Evolutionary conservation across 495 filamentous ascomycete species (phyloP).

Genomic region (Emericellopsis terricola): DNA sequence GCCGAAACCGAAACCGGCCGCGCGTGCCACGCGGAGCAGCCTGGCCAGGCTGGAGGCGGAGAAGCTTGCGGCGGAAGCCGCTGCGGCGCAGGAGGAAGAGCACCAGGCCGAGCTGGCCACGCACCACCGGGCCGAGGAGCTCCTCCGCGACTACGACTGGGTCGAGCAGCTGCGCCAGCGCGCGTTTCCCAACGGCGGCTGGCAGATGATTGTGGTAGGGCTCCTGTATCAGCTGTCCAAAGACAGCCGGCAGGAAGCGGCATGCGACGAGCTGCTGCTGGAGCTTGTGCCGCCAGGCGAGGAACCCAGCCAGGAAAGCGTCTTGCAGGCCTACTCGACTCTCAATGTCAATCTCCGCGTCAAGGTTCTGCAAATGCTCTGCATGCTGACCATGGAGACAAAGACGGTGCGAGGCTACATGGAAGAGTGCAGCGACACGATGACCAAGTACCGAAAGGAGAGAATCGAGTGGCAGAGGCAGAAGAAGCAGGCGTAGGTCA

Average conservation of each 20-base stretch:
- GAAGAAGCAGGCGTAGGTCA: constrained; percentile 64
- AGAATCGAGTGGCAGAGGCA: constrained; percentile 83
- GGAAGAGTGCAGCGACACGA: constrained; percentile 74
- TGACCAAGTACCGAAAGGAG: constrained; percentile 86
- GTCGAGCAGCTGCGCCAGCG: constrained; percentile 64
- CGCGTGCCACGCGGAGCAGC: constrained; percentile 69
- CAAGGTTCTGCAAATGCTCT: constrained; percentile 67
- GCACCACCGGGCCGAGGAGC: constrained; percentile 62
- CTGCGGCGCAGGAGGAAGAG: constrained; percentile 23
- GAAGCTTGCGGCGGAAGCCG: constrained; percentile 35
- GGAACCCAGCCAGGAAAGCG: constrained; percentile 56
- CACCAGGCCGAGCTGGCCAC: constrained; percentile 19
- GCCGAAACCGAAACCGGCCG: constrained; percentile 38
- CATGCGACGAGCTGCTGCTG: constrained; percentile 61
- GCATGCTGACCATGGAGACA: constrained; percentile 72
- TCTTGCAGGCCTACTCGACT: constrained; percentile 45
- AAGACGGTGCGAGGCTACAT: constrained; percentile 72
- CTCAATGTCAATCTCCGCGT: constrained; percentile 73
- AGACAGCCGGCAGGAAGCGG: constrained; percentile 44
- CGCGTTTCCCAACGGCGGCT: constrained; percentile 79
- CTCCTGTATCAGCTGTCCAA: constrained; percentile 70
- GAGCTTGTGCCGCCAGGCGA: constrained; percentile 60
- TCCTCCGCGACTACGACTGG: constrained; percentile 60
- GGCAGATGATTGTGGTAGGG: constrained; percentile 80
- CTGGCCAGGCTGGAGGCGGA: constrained; percentile 64